Conservation (phyloP, 2,329 filamentous ascomycete species). For the Alternaria sp. region DNA sequence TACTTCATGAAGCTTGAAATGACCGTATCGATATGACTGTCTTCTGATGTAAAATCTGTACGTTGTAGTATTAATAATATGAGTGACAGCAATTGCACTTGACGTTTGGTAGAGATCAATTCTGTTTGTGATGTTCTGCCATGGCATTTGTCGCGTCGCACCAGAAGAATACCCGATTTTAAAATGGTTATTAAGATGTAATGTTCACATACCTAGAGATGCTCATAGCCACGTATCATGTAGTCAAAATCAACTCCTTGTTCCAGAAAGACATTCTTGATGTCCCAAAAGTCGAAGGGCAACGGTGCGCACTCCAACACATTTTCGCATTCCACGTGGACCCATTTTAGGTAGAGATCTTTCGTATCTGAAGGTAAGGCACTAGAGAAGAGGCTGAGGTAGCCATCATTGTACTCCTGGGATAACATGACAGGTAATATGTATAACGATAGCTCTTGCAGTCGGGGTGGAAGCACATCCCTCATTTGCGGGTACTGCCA, state of each 20-base stretch:
- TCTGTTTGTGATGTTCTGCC: too few relatives aligned
- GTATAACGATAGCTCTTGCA: not conserved
- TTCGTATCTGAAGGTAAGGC: not conserved
- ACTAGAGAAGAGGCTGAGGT: not conserved
- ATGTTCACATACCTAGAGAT: too few relatives aligned
- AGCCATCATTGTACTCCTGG: not conserved
- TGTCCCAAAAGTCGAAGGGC: not conserved
- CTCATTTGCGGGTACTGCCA: not conserved
- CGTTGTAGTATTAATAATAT: too few relatives aligned
- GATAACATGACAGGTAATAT: not conserved
- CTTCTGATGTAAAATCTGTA: too few relatives aligned
- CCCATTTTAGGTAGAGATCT: not conserved
- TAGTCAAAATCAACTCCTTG: not conserved
- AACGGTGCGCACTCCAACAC: not conserved
- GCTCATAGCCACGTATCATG: too few relatives aligned
- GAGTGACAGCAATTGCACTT: too few relatives aligned
- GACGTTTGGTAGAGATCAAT: too few relatives aligned
- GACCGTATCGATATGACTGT: fast-evolving
- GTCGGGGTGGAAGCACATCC: not conserved
- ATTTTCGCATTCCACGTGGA: not conserved
- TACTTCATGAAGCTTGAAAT: too few relatives aligned
- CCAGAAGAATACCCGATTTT: too few relatives aligned
- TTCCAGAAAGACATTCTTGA: not conserved
- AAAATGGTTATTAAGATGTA: not conserved
- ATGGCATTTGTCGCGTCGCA: too few relatives aligned